Evolutionary conservation across 139 green algal genomes (phyloP), one percentile per base, ranked within the genome.

Genomic region (Yamagishiella unicocca): DNA sequence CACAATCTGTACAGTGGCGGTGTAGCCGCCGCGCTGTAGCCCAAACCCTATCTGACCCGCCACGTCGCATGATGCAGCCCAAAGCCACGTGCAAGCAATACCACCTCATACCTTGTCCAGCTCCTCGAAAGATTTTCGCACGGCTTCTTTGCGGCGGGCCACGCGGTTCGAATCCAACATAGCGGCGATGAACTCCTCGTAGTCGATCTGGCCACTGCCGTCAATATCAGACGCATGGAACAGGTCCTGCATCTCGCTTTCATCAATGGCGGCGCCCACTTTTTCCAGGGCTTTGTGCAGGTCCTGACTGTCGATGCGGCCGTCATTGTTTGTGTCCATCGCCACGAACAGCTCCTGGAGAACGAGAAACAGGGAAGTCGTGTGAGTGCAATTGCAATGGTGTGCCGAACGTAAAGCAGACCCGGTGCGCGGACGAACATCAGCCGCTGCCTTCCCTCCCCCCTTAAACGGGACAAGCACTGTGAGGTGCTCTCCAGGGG

Each of bases 161-260:
- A 95, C 90, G 0, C 90, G 80, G 40, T 90, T 89, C 38, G 55
- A 87, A 84, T 93, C 90, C 10, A 95, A 89, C 92, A 94, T 94
- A 38, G 90, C 90, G 4, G 92, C 92, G 19, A 95, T 93, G 84
- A 95, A 95, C 90, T 93, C 91, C 88, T 95, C 92, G 64, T 95
- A 95, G 55, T 94, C 92, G 50, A 95, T 94, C 88, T 93, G 88
- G 33, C 92, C 91, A 22, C 86, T 94, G 81, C 91, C 89, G 46
- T 92, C 87, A 35, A 93, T 90, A 87, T 95, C 90, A 2, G 84
- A 90, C 0, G 85, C 90, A 38, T 89, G 74, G 81, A 95, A 92
- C 45, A 95, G 87, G 70, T 92, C 90, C 73, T 85, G 83, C 90
- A 93, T 93, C 87, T 95, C 90, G 14, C 61, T 81, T 71, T 93